Conservation (phyloP, 768 basidiomycete genomes). For the Suillus americanus region DNA sequence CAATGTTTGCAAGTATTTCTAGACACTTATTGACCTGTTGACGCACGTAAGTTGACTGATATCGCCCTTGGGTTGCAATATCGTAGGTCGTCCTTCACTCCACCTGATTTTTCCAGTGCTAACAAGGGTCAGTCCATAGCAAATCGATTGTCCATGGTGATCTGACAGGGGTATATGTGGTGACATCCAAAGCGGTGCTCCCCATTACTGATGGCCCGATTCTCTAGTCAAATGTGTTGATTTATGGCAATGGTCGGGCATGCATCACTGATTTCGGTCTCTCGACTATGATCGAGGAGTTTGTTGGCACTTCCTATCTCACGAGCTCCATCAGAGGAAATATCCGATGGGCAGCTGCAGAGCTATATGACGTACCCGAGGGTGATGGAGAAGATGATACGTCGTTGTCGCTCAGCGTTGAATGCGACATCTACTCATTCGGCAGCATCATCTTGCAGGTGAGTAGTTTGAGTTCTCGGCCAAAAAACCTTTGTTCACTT, state of each 20-base stretch:
- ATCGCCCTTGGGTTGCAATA: not conserved
- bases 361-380: slow-evolving; percentile 5
- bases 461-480: not conserved
- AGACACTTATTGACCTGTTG: not conserved
- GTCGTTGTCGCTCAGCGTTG: slow-evolving; percentile 14
- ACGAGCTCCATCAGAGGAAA: slow-evolving; percentile 38
- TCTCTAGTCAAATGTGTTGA: slow-evolving; percentile 22
- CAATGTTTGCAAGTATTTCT: not conserved
- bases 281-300: slow-evolving; percentile 18
- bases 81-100: not conserved
- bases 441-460: slow-evolving; percentile 22
- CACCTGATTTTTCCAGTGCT: not conserved
- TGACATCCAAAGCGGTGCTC: not conserved
- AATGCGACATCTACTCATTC: slow-evolving; percentile 44
- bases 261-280: slow-evolving; percentile 34
- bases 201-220: not conserved
- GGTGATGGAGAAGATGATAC: not conserved
- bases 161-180: slow-evolving; percentile 6
- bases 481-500: not conserved
- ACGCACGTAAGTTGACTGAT: not conserved
- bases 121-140: slow-evolving; percentile 2
- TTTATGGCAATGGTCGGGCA: slow-evolving; percentile 38
- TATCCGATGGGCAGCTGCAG: slow-evolving; percentile 48
- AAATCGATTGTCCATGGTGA: slow-evolving; percentile 6
- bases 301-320: slow-evolving; percentile 27